Base-by-base conservation (phyloP, 2,329 filamentous ascomycete genomes). In the Claviceps cyperi region DNA sequence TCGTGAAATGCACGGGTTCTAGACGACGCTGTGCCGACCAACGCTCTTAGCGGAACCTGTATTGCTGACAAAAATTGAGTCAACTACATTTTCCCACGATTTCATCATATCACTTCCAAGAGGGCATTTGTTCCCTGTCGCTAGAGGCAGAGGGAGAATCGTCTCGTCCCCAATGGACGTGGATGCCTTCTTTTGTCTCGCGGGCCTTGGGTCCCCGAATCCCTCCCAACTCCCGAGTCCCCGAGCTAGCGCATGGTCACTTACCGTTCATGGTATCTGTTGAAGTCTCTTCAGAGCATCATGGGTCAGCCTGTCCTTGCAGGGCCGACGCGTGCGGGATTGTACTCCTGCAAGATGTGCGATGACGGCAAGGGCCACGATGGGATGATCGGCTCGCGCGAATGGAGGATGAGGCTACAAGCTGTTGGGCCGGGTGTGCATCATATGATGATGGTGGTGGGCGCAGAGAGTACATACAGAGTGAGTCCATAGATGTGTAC, bases 1-100 rank as follows among this genome's bases (percentile, higher is more conserved):
- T 32, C 17, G 40, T 13, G 19, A 6, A 14, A 52, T 49, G 14
- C 47, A 53, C 51, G 49, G 22, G 24, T 44, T 36, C 51, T 46
- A 24, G 36, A 37, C 11, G 41, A 41, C 19, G 41, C 41, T 24
- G 40, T 22, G 22, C 43, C 39, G 15, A 43, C 36, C 13, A 43
- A 38, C 7, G 19, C 37, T 28, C 47, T 15, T 6, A 52, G 43
- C 21, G 47, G 47, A 37, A 52, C n/a, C 47, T 52, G 50, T 8
- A 28, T 24, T n/a, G 35, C 47, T 52, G 39, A 21, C 21, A 50
- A 40, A 9, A 44, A 32, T 14, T 39, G 32, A 21, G 39, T 52
- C 19, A 48, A 14, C 17, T 39, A 36, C 44, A 52, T 52, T 46
- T 46, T 11, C 28, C 28, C 9, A 32, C 28, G 28, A 8, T 8